phyloP scores from a whole-genome alignment of 306 rosid species.

The Prunus armeniaca region DNA sequence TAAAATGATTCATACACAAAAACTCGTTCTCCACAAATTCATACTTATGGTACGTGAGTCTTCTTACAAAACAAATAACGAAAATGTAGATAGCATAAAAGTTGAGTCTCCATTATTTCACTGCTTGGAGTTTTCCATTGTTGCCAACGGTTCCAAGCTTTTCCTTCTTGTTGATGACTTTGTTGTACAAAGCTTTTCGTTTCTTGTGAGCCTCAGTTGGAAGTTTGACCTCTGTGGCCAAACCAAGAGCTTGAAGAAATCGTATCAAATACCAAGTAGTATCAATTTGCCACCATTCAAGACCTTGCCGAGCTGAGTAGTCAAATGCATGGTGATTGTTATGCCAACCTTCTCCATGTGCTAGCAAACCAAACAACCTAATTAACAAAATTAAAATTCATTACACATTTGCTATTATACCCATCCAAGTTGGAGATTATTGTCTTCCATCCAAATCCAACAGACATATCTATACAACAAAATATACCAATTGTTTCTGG shows the following conservation, averaged over 20 bases:
- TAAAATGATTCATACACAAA: too few relatives aligned
- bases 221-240: conserved; percentile 71
- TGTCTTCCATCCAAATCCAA: too few relatives aligned
- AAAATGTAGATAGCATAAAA: too few relatives aligned
- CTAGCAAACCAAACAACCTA: conserved; percentile 72
- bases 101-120: too few relatives aligned
- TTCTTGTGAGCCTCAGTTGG: conserved; percentile 58
- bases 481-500: conserved; percentile 7
- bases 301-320: conserved; percentile 79
- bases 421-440: too few relatives aligned
- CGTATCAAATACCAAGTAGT: conserved; percentile 70
- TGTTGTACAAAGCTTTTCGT: conserved; percentile 17
- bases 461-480: too few relatives aligned
- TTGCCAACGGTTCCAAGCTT: too few relatives aligned
- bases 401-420: background rate
- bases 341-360: conserved; percentile 94
- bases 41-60: too few relatives aligned
- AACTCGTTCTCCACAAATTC: too few relatives aligned
- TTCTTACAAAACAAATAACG: too few relatives aligned
- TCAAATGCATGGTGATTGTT: conserved; percentile 93
- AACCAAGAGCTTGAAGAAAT: conserved; percentile 62
- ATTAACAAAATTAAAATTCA: background rate
- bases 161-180: too few relatives aligned
- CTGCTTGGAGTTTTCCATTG: too few relatives aligned
- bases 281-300: conserved; percentile 92